phyloP scores from a whole-genome alignment of 2,329 filamentous ascomycete species.

The Talaromyces islandicus region DNA sequence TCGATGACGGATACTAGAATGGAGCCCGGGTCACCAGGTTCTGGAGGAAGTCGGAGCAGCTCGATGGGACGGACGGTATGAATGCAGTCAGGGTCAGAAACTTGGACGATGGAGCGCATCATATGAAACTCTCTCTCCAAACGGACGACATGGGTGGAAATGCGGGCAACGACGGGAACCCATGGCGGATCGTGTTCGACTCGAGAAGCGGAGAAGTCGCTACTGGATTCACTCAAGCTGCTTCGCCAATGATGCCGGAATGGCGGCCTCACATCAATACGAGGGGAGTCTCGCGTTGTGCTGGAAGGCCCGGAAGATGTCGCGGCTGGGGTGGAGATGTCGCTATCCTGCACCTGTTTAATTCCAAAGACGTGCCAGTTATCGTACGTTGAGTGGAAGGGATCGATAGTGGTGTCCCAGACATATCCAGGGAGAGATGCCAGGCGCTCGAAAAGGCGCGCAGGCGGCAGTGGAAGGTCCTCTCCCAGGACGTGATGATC shows the following conservation, averaged over 20 bases:
- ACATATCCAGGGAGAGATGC: conserved; percentile 67
- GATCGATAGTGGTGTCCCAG: conserved; percentile 61
- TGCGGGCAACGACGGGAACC: conserved; percentile 68
- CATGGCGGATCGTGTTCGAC: conserved; percentile 38
- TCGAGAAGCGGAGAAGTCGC: conserved; percentile 36
- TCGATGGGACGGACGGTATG: conserved; percentile 80
- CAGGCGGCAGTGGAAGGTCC: conserved; percentile 52
- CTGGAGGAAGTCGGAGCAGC: conserved; percentile 63
- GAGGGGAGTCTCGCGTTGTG: conserved; percentile 38
- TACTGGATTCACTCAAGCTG: conserved; percentile 47
- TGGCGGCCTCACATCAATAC: conserved; percentile 33
- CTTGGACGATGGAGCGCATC: conserved; percentile 63
- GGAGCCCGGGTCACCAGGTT: conserved; percentile 62
- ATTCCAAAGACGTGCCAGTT: conserved; percentile 73
- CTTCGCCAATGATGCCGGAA: conserved; percentile 43
- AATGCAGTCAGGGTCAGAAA: conserved; percentile 64
- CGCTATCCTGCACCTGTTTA: conserved; percentile 49
- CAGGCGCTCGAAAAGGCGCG: conserved; percentile 66
- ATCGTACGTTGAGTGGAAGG: conserved; percentile 64
- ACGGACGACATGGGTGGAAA: conserved; percentile 75
- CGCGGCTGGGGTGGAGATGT: conserved; percentile 43
- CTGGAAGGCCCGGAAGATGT: conserved; percentile 38
- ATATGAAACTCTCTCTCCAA: conserved; percentile 86
- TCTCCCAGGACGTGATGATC: conserved; percentile 35
- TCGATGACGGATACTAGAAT: conserved; percentile 78